Base-by-base conservation (phyloP, 2,329 filamentous ascomycete species). In the Diaporthe amygdali region DNA sequence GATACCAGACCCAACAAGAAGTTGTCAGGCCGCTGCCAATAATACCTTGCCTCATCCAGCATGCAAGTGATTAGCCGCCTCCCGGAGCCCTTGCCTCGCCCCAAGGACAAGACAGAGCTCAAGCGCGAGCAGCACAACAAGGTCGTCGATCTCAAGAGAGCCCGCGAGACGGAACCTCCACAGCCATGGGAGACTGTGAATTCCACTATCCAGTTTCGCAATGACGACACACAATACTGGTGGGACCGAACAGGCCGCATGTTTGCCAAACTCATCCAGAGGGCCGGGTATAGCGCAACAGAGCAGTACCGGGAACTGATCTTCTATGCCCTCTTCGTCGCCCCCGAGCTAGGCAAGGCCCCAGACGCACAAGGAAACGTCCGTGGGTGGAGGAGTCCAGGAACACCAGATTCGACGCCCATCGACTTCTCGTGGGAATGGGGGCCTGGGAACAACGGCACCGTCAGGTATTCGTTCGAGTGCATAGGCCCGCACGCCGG, bases 391-490 rank as follows among this genome's bases (percentile, higher is more conserved):
- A 71, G 68, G 15, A 76, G 75, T 56, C 74, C 74, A 2, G 73
- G 75, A 9, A 76, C 75, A 1, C 76, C 76, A 1, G 75, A 76
- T 52, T 73, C 73, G 20, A 76, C 76, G 5, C 76, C 76, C 17
- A 72, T 77, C 15, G 75, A 76, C 52, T 76, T 76, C 63, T 75
- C 74, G 39, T 77, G 76, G 76, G 73, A 76, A 54, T 76, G 72
- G 72, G 73, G 75, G 12, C 55, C 68, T 4, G 75, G 74, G 30
- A 71, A 72, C 15, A 74, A 71, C 30, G 73, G 56, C 15, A 75
- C 74, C 20, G 74, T 77, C 27, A 49, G 75, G 52, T 76, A 75
- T 37, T 75, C 75, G 2, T 76, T 76, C 32, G 75, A 77, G 66
- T 75, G 74, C 39, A 77, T 77, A 27, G 75, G 74, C 25, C 71